Base-by-base conservation (phyloP, 1,284 basidiomycete species). In the Xerocomus nothofagi region DNA sequence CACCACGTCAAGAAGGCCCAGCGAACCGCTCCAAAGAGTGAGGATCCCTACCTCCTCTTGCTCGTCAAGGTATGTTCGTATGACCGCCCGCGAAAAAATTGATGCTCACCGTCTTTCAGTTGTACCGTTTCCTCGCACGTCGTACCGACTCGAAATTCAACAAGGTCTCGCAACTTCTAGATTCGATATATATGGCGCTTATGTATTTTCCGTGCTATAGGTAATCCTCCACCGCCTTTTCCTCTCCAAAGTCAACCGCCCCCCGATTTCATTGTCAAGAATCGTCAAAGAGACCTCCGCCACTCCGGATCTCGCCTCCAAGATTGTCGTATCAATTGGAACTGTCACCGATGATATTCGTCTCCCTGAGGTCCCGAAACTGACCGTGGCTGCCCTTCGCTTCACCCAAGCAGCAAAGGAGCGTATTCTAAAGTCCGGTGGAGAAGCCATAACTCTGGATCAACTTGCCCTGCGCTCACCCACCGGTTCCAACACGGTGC, bases 1-100 rank as follows among this genome's bases (percentile, higher is more conserved):
- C 96, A 98, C 81, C 96, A 99, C 86, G 95, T 98, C 86, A 98
- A 92, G 88, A 98, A 96, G 84, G 89, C 95, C 67, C 80, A 85
- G 71, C 88, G 96, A 65, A 90, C 90, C 62, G 93, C 93, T 60
- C 96, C 96, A 73, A 93, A 93, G 82, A 96, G 93, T 73, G 92
- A 98, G 90, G 96, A 99, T 77, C 95, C 96, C 31, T 98, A 99
- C 79, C 86, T 99, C 67, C 88, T 98, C 70, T 84, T 98, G 68
- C 87, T 99, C 57, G 96, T 99, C 75, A 98, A 99, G 86, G 94
- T 94, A 68, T 59, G 75, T 68, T 29, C 26, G 18, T 30, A 14
- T 31, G 26, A 14, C 30, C 14, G 36, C 50, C 21, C 33, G 43
- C 9, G 20, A 39, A 47, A 41, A 55, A 37, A 32, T 21, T 32